These are phyloP conservation scores for Cercospora sesami DNA, from an alignment of 2,329 filamentous ascomycete genomes.

Conservation along the genomic window DNA sequence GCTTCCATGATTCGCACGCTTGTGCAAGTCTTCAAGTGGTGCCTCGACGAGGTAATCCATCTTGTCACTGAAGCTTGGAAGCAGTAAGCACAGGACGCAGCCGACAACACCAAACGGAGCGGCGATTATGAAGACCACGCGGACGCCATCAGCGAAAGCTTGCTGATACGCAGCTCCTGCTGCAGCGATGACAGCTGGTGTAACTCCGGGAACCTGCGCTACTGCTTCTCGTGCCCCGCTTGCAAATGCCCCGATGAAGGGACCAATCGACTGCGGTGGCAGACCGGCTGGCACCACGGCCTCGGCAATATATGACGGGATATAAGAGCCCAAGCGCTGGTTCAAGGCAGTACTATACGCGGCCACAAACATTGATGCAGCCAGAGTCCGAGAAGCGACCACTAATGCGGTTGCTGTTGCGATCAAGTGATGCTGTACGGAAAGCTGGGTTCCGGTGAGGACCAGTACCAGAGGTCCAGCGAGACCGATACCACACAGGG, in stretches of 20 bases:
- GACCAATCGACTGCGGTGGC: neutral
- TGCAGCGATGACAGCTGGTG: neutral
- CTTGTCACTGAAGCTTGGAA: conserved; percentile 14
- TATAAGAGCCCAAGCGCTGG: neutral
- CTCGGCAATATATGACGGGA: neutral
- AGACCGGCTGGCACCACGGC: neutral
- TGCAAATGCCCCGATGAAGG: neutral
- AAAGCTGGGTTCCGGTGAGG: neutral
- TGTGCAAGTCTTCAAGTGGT: neutral
- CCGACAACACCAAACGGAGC: conserved; percentile 25
- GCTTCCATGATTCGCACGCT: neutral
- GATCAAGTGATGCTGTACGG: neutral
- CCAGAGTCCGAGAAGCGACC: neutral
- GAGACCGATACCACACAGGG: neutral
- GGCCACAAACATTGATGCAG: neutral
- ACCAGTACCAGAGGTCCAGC: neutral
- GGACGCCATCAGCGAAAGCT: conserved; percentile 11
- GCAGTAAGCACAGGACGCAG: conserved; percentile 19
- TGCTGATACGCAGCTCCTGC: neutral
- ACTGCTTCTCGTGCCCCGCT: neutral
- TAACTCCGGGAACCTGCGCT: neutral
- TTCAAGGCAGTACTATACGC: neutral
- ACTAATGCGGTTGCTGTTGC: neutral
- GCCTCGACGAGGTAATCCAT: conserved; percentile 24
- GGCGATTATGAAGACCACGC: conserved; percentile 41